Conservation (phyloP, 2,329 filamentous ascomycete genomes). For the Endoconidiophora laricicola region DNA sequence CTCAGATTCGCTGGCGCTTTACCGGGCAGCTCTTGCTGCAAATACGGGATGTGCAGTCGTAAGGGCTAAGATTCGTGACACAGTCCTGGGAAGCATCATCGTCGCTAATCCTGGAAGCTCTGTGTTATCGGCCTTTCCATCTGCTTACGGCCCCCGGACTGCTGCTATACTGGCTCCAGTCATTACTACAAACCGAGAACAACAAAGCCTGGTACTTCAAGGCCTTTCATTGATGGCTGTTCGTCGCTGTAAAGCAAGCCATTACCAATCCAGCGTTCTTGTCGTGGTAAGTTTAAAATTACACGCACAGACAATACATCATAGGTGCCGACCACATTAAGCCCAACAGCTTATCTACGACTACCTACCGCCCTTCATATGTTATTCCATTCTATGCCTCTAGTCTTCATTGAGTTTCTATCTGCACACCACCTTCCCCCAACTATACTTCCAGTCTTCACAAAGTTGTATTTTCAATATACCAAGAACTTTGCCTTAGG, state of each 20-base stretch:
- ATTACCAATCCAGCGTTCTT: slow-evolving; percentile 21
- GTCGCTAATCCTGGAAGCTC: slow-evolving; percentile 13
- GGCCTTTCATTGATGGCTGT: slow-evolving; percentile 67
- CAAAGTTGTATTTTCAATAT: no score
- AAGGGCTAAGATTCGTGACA: slow-evolving; percentile 53
- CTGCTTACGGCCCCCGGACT: slow-evolving; percentile 16
- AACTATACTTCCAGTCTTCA: no score
- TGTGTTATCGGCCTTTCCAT: background rate
- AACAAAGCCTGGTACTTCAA: slow-evolving; percentile 54
- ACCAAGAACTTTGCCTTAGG: no score
- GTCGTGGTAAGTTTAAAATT: no score
- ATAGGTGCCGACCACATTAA: no score
- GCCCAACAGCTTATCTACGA: no score
- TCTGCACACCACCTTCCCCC: no score
- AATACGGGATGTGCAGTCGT: slow-evolving; percentile 64
- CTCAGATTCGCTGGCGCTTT: slow-evolving; percentile 67
- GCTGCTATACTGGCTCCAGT: slow-evolving; percentile 71
- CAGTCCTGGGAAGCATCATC: slow-evolving; percentile 25
- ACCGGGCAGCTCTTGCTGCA: slow-evolving; percentile 57
- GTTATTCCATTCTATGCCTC: no score
- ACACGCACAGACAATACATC: no score
- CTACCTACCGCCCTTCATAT: no score
- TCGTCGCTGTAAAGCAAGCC: slow-evolving; percentile 65
- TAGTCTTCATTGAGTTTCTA: no score
- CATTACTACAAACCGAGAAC: slow-evolving; percentile 46